Percentiles rank a stretch among this genome's conserved stretches.
phyloP scores from a whole-genome alignment of 2,329 filamentous ascomycete species.

The Knufia fluminis region DNA sequence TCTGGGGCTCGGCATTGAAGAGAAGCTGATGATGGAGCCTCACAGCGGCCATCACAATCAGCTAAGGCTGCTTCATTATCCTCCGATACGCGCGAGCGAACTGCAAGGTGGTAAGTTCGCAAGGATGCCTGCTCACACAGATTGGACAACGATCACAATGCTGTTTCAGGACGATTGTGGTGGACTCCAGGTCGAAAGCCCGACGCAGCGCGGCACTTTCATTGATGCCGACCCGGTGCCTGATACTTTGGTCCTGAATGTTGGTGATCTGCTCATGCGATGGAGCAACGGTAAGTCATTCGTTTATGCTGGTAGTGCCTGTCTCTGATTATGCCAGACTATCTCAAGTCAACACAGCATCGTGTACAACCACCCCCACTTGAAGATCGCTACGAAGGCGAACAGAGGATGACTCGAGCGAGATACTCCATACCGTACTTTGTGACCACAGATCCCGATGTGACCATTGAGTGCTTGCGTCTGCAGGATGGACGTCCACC shows the following conservation, averaged over 20 bases:
- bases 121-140: constrained; percentile 45
- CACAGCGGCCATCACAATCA: constrained; percentile 52
- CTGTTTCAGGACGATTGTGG: constrained; percentile 47
- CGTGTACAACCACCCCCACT: constrained; percentile 41
- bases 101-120: constrained; percentile 35
- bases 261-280: constrained; percentile 42
- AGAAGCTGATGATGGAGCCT: constrained; percentile 38
- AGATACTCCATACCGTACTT: constrained; percentile 56
- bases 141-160: constrained; percentile 46
- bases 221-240: constrained; percentile 31
- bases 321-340: constrained; percentile 27
- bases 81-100: constrained; percentile 37
- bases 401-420: constrained; percentile 37
- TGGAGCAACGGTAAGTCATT: constrained; percentile 40
- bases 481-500: constrained; percentile 34
- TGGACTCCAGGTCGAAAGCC: constrained; percentile 43
- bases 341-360: constrained; percentile 46
- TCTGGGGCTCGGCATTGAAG: constrained; percentile 38
- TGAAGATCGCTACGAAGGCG: constrained; percentile 30
- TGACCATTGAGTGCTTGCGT: constrained; percentile 45
- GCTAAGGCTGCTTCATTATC: constrained; percentile 52
- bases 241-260: constrained; percentile 39
- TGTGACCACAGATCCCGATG: constrained; percentile 41
- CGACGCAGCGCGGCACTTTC: constrained; percentile 31
- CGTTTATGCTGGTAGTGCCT: no score